Base-by-base conservation (phyloP, 2,329 filamentous ascomycete species). In the Hymenoscyphus infarciens region DNA sequence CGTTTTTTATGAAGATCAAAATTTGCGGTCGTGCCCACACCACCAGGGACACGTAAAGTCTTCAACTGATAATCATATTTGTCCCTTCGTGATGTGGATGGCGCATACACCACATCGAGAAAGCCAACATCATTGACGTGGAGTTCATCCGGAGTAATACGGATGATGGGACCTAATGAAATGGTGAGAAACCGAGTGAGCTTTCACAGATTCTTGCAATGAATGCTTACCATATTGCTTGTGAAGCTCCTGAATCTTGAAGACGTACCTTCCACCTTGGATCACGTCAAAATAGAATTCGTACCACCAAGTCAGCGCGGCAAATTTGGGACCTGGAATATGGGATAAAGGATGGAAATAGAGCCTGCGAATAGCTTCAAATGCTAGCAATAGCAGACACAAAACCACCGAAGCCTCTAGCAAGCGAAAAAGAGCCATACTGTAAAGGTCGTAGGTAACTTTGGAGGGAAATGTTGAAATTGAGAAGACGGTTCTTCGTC, bases 101-200 rank as follows among this genome's bases (percentile, higher is more conserved):
- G 57, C 60, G 63, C 55, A 45, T 76, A 75, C 1, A 75, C 57
- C 1, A 64, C 56, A 39, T 72, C 68, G 49, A 73, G 71, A 61
- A 72, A 73, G 2, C 69, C 68, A 11, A 70, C 68, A 33, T 77
- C 74, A 27, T 70, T 58, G 52, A 74, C 69, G 52, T 72, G 72
- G 4, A 74, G 71, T n/a, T 68, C 63, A 13, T 62, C 31, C 3
- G 62, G 60, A 57, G 74, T 75, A 57, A 75, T 70, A 1, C 73
- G 67, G 2, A 76, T 69, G 25, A 76, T 74, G 3, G 72, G 75
- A 3, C 73, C 72, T 75, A 25, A 10, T n/a, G 16, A 19, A 49
- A n/a, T 4, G 8, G 22, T 49, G 7, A 16, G 27, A 29, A 29
- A 29, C 27, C 27, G 27, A n/a, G 15, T 19, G 39, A n/a, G 15